Conservation (phyloP, 768 basidiomycete genomes). For the Ephemerocybe angulata region DNA sequence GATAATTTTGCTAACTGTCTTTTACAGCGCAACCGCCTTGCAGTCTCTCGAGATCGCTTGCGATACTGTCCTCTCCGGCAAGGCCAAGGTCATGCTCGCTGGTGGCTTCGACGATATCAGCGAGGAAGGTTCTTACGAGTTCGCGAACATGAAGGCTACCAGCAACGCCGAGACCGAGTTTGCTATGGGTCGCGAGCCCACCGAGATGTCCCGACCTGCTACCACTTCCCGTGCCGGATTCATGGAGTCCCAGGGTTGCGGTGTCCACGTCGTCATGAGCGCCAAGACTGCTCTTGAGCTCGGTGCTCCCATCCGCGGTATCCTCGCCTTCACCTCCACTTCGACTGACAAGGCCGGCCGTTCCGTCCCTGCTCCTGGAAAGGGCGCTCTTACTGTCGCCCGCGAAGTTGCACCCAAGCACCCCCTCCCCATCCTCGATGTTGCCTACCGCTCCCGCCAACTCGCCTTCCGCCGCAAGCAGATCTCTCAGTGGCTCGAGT, state of each 20-base stretch:
- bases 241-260: constrained; percentile 94
- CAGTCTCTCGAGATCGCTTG: constrained; percentile 99
- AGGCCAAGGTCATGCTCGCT: constrained; percentile 99
- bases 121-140: constrained; percentile 98
- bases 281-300: constrained; percentile 95
- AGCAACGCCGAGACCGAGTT: constrained; percentile 96
- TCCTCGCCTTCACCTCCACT: constrained; percentile 94
- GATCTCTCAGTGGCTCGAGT: constrained; percentile 89
- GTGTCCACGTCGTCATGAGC: constrained; percentile 96
- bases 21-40: constrained; percentile 82
- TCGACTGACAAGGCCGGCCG: constrained; percentile 98
- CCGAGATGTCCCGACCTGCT: constrained; percentile 97
- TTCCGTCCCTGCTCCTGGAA: constrained; percentile 94
- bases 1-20: constrained; percentile 10
- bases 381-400: constrained; percentile 86
- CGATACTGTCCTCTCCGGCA: constrained; percentile 89
- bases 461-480: constrained; percentile 93
- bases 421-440: constrained; percentile 74
- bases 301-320: constrained; percentile 88
- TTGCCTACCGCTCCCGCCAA: constrained; percentile 90
- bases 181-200: constrained; percentile 98
- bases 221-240: constrained; percentile 96
- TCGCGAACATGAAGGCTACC: constrained; percentile 99
- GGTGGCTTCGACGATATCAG: constrained; percentile 98
- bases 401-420: constrained; percentile 79